phyloP scores from a whole-genome alignment of 73 alveolate genomes.

The Tetrahymena thermophila region DNA sequence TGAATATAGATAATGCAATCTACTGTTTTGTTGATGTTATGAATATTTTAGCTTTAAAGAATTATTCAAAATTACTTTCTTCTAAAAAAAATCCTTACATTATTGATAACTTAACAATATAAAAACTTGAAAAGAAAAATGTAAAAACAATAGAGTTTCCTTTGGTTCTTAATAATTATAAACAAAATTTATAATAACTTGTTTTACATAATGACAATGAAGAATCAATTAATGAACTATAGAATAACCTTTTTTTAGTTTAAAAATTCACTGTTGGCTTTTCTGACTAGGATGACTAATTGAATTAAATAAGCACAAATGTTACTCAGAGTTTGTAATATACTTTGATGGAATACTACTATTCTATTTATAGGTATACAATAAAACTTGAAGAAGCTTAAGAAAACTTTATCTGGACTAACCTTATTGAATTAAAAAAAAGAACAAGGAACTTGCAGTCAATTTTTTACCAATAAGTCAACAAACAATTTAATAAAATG shows the following conservation, averaged over 20 bases:
- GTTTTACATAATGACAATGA: not conserved
- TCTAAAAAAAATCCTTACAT: not conserved
- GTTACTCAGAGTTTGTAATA: not conserved
- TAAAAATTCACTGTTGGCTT: not conserved
- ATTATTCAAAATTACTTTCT: not conserved
- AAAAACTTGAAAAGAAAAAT: not conserved
- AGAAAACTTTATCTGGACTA: not conserved
- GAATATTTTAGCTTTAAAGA: not conserved
- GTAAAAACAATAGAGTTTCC: not conserved
- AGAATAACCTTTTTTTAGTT: not conserved
- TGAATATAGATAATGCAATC: not conserved
- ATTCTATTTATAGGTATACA: not conserved
- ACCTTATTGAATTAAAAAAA: not conserved
- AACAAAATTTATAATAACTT: not conserved
- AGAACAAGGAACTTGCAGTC: not conserved
- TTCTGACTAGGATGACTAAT: not conserved
- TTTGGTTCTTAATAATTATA: not conserved
- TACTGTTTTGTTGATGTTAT: not conserved
- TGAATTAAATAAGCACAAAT: not conserved
- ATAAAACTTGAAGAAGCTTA: not conserved
- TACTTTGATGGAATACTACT: not conserved
- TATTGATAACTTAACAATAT: not conserved
- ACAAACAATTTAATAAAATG: not conserved
- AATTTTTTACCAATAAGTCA: not conserved
- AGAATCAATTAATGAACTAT: not conserved